Base-by-base conservation (phyloP, 1,139 yeast species). In the Blastobotrys niveus region DNA sequence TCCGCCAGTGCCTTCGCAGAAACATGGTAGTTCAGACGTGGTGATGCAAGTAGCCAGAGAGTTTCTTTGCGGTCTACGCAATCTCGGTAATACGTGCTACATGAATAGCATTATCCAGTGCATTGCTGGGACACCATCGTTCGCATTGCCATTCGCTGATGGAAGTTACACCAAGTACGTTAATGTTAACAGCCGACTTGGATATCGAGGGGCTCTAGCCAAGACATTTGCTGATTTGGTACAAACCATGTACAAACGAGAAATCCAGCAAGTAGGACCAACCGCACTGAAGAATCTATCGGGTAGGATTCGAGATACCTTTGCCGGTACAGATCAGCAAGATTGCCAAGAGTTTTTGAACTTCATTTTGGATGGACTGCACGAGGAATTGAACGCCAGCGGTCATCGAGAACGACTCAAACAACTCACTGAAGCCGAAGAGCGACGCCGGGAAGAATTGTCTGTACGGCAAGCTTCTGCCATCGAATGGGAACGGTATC, bases 41-140 rank as follows among this genome's bases (percentile, higher is more conserved):
- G n/a, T 27, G 26, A 32, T 27, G 10, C 2, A 8, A 5, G 33
- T 42, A n/a, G 43, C 51, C 2, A 21, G 30, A 32, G 61, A 60
- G 37, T 60, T 60, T 38, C 63, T 70, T 10, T 71, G 78, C 0
- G 95, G 96, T 0, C 68, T 91, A 29, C 74, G 74, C 41, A 91
- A 91, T 59, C 71, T 85, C 52, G 96, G 97, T 0, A 91, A 88
- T 58, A 84, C 96, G 0, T 91, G 98, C 63, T 91, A 91, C 62
- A 82, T 91, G 81, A 91, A 91, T 63, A 85, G 96, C 57, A 76
- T 91, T 47, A 65, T 91, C 15, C 98, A 91, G 63, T 89, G 97
- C 60, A 66, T 91, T 30, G 62, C 74, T 8, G 79, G 79, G 1
- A 74, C 80, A 0, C 67, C 70, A 6, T 69, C 70, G 41, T 57